Evolutionary conservation across 2,329 filamentous ascomycete species (phyloP).

Genomic region (Helotiales sp.): DNA sequence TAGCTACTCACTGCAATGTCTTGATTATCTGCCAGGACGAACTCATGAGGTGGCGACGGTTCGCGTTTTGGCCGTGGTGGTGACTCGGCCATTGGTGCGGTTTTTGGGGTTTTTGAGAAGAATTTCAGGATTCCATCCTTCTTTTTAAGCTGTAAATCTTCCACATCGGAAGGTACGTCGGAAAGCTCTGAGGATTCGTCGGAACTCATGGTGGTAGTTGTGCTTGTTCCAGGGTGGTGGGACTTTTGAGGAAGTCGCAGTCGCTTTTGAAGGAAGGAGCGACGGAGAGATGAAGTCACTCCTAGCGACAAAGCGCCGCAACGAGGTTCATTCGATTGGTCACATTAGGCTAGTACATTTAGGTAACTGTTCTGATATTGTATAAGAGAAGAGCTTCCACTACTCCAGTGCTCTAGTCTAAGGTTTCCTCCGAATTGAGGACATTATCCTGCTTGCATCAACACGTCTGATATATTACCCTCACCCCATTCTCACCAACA

Average conservation of each 20-base stretch:
- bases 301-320: conserved; percentile 25
- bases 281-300: conserved; percentile 21
- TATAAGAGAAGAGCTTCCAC: too few relatives aligned
- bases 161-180: conserved; percentile 55
- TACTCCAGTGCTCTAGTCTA: too few relatives aligned
- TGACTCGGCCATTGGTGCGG: conserved; percentile 56
- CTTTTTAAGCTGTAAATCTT: conserved; percentile 50
- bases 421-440: too few relatives aligned
- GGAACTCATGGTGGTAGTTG: conserved; percentile 35
- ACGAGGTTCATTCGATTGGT: conserved; percentile 10
- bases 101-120: conserved; percentile 57
- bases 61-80: conserved; percentile 75
- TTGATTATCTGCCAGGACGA: conserved; percentile 83
- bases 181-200: conserved; percentile 66
- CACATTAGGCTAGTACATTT: not conserved
- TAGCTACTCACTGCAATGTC: conserved; percentile 80
- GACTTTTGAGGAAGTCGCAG: conserved; percentile 6
- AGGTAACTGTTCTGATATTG: too few relatives aligned
- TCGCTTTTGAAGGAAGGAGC: not conserved
- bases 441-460: not conserved
- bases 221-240: conserved; percentile 11
- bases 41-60: conserved; percentile 87
- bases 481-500: too few relatives aligned
- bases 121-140: conserved; percentile 66
- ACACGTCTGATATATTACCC: not conserved